Percentiles rank a stretch among this genome's conserved stretches.
phyloP scores from a whole-genome alignment of 805 yeast genomes.

The Schwanniomyces polymorphus region DNA sequence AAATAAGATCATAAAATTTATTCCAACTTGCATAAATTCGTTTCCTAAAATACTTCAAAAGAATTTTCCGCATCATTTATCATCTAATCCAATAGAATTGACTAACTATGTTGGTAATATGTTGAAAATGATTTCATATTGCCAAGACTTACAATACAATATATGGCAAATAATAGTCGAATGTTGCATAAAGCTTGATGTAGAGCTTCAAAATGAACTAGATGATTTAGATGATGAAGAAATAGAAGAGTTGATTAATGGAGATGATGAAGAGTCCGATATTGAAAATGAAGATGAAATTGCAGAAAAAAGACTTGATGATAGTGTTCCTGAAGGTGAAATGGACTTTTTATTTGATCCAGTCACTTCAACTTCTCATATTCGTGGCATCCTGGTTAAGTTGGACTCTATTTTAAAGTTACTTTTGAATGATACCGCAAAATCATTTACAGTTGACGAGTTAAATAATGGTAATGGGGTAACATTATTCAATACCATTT shows the following conservation, averaged over 20 bases:
- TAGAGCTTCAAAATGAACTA: conserved; percentile 83
- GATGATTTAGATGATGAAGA: conserved; percentile 77
- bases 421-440: conserved; percentile 52
- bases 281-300: conserved; percentile 18
- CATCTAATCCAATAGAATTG: conserved; percentile 52
- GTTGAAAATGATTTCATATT: conserved; percentile 60
- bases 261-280: conserved; percentile 48
- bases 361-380: conserved; percentile 41
- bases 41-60: conserved; percentile 58
- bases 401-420: conserved; percentile 67
- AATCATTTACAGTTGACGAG: conserved; percentile 49
- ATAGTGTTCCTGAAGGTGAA: conserved; percentile 30
- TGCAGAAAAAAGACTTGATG: conserved; percentile 21
- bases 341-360: conserved; percentile 49
- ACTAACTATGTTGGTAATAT: conserved; percentile 68
- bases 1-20: conserved; percentile 60
- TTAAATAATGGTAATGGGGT: conserved; percentile 65
- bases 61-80: conserved; percentile 76
- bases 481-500: conserved; percentile 66
- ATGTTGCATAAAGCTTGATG: conserved; percentile 81
- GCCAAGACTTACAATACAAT: conserved; percentile 70
- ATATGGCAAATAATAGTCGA: conserved; percentile 83
- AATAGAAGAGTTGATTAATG: conserved; percentile 52
- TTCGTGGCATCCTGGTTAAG: conserved; percentile 59
- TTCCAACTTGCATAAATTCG: conserved; percentile 77